Conservation (phyloP, 78 protist genomes). For the Emiliania huxleyi region DNA sequence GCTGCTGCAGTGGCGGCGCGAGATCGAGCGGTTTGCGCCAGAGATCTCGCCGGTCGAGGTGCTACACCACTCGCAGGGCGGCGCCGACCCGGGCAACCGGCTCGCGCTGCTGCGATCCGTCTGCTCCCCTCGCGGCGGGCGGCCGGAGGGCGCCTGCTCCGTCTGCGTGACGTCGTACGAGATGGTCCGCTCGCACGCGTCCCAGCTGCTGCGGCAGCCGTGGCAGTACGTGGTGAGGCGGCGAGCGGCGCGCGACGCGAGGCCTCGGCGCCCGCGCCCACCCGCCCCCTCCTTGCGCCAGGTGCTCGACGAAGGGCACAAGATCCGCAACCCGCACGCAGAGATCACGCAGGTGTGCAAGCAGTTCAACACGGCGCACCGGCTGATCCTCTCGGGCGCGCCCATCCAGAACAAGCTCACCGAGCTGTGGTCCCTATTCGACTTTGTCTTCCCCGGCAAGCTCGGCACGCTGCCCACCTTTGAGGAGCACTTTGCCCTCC, state of each 20-base stretch:
- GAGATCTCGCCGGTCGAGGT: not conserved
- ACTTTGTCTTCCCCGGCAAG: constrained; percentile 94
- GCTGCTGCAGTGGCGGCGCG: constrained; percentile 83
- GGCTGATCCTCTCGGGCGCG: constrained; percentile 90
- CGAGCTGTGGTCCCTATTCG: constrained; percentile 98
- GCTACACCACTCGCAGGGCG: not conserved
- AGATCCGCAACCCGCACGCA: constrained; percentile 94
- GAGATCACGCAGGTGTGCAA: constrained; percentile 82
- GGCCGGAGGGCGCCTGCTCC: not conserved
- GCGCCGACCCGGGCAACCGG: not conserved
- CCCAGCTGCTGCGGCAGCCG: constrained; percentile 20
- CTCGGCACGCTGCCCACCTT: constrained; percentile 80
- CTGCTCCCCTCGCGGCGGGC: not conserved
- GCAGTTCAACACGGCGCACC: constrained; percentile 76
- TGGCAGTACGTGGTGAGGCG: constrained; percentile 81
- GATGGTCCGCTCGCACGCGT: constrained; percentile 46
- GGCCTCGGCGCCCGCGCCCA: no score
- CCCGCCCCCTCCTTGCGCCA: no score
- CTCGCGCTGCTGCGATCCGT: not conserved
- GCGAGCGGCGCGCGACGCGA: no score
- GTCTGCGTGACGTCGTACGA: constrained; percentile 89
- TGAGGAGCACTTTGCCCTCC: constrained; percentile 69
- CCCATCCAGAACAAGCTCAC: constrained; percentile 95
- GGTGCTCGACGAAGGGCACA: constrained; percentile 99
- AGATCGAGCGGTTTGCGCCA: constrained; percentile 79